These are phyloP conservation scores for Colletotrichum gloeosporioides DNA, from an alignment of 2,329 filamentous ascomycete genomes.

Conservation along the genomic window DNA sequence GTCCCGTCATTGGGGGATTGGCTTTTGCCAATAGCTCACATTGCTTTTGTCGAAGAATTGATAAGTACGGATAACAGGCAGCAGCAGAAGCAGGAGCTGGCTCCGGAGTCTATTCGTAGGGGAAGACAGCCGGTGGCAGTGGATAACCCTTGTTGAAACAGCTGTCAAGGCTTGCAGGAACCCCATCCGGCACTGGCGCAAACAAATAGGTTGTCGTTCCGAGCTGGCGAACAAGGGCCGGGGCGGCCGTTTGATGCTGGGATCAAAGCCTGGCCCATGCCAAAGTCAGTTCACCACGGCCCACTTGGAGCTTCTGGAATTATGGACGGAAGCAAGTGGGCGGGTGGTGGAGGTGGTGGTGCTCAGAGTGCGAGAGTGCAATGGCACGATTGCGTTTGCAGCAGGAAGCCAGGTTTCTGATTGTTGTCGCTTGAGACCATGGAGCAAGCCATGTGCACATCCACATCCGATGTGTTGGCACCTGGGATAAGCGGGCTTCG, in stretches of 20 bases:
- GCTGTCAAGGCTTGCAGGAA: conserved; percentile 4
- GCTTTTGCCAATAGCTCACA: neutral
- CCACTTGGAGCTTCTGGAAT: neutral
- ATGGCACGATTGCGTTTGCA: neutral
- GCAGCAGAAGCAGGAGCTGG: neutral
- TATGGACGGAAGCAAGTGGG: neutral
- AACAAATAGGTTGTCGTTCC: conserved; percentile 9
- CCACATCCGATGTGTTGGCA: neutral
- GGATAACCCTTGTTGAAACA: neutral
- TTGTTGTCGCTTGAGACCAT: neutral
- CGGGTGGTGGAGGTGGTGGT: neutral
- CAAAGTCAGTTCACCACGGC: neutral
- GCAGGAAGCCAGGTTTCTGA: neutral
- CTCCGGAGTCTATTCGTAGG: neutral
- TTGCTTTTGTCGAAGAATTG: neutral
- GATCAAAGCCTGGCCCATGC: neutral
- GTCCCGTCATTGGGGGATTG: neutral
- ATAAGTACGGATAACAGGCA: neutral
- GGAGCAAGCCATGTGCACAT: neutral
- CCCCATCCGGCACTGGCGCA: neutral
- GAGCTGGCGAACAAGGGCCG: neutral
- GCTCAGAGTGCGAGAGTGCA: neutral
- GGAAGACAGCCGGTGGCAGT: neutral
- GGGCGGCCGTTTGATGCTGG: neutral
- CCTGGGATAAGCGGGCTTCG: neutral